Evolutionary conservation across 2,329 filamentous ascomycete genomes (phyloP).

Genomic region (Achaetomium macrosporum): DNA sequence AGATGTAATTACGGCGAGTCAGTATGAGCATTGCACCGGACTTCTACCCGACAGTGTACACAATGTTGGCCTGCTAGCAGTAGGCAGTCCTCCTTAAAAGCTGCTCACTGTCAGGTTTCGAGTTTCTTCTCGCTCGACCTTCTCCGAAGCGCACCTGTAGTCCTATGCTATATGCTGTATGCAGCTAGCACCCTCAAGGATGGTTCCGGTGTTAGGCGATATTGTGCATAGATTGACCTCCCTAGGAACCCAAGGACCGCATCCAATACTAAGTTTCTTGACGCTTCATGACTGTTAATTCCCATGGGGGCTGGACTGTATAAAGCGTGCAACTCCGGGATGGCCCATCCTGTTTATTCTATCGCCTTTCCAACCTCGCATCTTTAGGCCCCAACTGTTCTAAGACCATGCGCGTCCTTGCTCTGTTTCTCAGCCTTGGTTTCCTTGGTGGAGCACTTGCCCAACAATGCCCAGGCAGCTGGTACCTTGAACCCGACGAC

Average conservation of each 20-base stretch:
- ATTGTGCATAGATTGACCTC: conserved; percentile 8
- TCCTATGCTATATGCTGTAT: background rate
- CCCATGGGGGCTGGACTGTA: background rate
- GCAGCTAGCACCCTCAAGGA: background rate
- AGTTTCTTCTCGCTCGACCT: too few species aligned
- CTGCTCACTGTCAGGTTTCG: too few species aligned
- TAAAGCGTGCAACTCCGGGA: too few species aligned
- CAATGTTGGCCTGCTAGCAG: too few species aligned
- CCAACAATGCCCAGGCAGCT: conserved; percentile 17
- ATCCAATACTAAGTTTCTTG: background rate
- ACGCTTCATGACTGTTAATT: too few species aligned
- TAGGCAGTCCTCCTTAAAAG: too few species aligned
- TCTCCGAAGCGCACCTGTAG: background rate
- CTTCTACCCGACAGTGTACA: too few species aligned
- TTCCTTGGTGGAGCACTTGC: conserved; percentile 13
- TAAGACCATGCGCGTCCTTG: conserved; percentile 9
- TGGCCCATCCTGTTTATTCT: background rate
- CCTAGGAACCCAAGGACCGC: background rate
- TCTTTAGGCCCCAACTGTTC: background rate
- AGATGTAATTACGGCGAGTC: background rate
- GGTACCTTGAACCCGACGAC: conserved; percentile 24
- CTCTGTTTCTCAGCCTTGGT: conserved; percentile 11
- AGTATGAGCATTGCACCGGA: too few species aligned
- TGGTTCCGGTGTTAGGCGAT: background rate
- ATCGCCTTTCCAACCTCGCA: too few species aligned